Base-by-base conservation (phyloP, 345 rosid species). In the Syzygium aqueum region DNA sequence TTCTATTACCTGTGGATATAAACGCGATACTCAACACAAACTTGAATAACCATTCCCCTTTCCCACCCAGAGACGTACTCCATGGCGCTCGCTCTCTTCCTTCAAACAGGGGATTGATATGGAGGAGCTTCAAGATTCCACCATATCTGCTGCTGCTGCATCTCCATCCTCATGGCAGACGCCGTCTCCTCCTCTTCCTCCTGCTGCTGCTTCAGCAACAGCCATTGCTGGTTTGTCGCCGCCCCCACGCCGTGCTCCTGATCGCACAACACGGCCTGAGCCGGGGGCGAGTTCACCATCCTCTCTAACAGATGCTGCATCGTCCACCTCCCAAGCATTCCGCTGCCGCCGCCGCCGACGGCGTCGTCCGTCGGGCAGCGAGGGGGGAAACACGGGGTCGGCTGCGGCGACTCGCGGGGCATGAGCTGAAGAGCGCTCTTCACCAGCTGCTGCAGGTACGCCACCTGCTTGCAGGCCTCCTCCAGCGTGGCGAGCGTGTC, bases 401-500 rank as follows among this genome's bases (percentile, higher is more conserved):
- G 57, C 30, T 11, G 46, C 52, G 37, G 78, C 5, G 54, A 46
- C 89, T 85, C 85, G 87, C 28, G 1, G 95, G 88, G 5, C 87
- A 88, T 19, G 89, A 56, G 84, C 93, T 89, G 37, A 87, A 89
- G 23, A 93, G 93, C 10, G 92, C 89, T 10, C 84, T 85, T 73
- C 50, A 95, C 89, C 84, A 94, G 99, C 33, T 96, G 91, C 51
- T 94, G 93, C 37, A 95, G 92, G 88, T 91, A 94, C 28, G 40
- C 89, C 27, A 96, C 89, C 90, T 95, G 95, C 90, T 90, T 94
- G 77, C 87, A 84, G 16, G 96, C 93, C 91, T 96, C 96, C 59
- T 92, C 94, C 0, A 95, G 93, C 89, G 91, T 56, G 63, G 90
- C 90, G 2, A 92, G 92, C 2, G 85, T 89, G 86, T 91, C 93